Base-by-base conservation (phyloP, 73 alveolate species). In the Urostyla sp. region DNA sequence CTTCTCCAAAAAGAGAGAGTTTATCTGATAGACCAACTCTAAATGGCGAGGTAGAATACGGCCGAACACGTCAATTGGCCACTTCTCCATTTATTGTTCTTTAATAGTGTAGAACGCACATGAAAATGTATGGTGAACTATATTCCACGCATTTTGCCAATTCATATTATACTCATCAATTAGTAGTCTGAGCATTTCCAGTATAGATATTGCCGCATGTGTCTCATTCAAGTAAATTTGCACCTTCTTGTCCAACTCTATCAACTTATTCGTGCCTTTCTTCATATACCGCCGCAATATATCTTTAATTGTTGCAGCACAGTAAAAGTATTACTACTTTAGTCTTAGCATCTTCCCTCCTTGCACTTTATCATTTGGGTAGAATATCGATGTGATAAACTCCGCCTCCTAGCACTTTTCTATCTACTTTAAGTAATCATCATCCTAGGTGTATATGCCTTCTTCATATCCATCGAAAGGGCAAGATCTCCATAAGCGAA, bases 311-410 rank as follows among this genome's bases (percentile, higher is more conserved):
- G 91, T 67, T 0, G 95, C 91, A 35, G 91, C 84, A n/a, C 56
- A 58, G 43, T 81, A 87, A 69, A 87, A 87, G 36, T 87, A 87
- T 79, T 87, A 52, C 59, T 87, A 84, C 67, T 87, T 87, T 18
- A 87, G 67, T 54, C 94, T 79, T 23, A 79, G 66, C 73, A 81
- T 91, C 51, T 81, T 87, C 34, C 90, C 91, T 43, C 80, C 75
- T 72, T 81, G 52, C 24, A 72, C 78, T 52, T 67, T 66, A 58
- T 80, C 91, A 80, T 87, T 87, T 31, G 95, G 95, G 73, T 87
- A 87, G 55, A 87, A 87, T 48, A 87, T 88, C 11, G 95, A 80
- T 13, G 95, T 67, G 1, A 87, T 72, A 59, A 34, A 87, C 46
- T 56, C 75, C 0, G 95, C 85, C 32, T 84, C 74, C 40, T 73